Conservation (phyloP, 2,329 filamentous ascomycete species). For the Ascochyta lentis region DNA sequence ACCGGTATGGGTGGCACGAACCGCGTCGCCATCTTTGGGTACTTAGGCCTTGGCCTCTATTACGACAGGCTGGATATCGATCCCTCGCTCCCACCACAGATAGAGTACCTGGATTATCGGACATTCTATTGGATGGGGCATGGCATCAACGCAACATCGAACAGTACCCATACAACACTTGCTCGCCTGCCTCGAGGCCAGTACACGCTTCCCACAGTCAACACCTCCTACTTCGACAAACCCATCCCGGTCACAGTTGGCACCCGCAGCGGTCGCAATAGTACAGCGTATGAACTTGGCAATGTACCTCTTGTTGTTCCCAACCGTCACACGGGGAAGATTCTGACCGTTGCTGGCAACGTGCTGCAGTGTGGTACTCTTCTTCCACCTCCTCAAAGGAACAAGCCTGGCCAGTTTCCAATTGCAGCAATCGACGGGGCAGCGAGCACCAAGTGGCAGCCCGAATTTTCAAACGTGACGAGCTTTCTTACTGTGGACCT, state of each 20-base stretch:
- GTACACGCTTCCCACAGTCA: constrained; percentile 60
- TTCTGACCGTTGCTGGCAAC: constrained; percentile 64
- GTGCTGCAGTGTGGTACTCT: constrained; percentile 67
- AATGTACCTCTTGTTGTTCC: constrained; percentile 60
- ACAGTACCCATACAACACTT: constrained; percentile 66
- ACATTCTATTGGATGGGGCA: constrained; percentile 72
- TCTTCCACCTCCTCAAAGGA: constrained; percentile 51
- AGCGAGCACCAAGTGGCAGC: constrained; percentile 71
- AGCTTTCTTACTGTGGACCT: constrained; percentile 65
- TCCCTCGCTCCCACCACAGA: constrained; percentile 66
- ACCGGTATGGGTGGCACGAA: constrained; percentile 74
- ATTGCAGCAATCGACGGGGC: constrained; percentile 71
- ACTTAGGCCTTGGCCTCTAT: constrained; percentile 67
- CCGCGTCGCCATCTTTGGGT: constrained; percentile 71
- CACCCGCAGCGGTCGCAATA: constrained; percentile 42
- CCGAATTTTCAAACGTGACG: constrained; percentile 56
- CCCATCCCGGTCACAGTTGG: constrained; percentile 67
- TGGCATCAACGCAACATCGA: constrained; percentile 64
- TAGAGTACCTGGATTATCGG: constrained; percentile 65
- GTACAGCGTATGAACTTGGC: constrained; percentile 54
- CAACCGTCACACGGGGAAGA: constrained; percentile 65
- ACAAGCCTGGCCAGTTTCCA: constrained; percentile 71
- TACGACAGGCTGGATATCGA: constrained; percentile 67
- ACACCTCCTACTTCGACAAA: constrained; percentile 59
- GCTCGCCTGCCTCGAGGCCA: constrained; percentile 54